Conservation (phyloP, 805 yeast species). For the Starmerella asiatica region DNA sequence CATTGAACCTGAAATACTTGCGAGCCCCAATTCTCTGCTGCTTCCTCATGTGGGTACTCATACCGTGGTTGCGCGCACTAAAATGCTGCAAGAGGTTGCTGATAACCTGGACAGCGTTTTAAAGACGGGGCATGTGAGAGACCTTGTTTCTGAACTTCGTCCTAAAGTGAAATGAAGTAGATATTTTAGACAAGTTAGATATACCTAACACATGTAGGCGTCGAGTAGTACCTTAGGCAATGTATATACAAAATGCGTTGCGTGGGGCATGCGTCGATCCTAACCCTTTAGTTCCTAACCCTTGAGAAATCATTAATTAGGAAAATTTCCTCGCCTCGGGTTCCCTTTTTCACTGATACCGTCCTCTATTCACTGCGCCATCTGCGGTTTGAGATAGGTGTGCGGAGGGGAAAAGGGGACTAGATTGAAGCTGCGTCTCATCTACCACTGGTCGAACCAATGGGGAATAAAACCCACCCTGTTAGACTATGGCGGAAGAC, state of each 20-base stretch:
- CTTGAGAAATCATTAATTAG: too few species aligned
- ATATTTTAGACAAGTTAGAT: too few species aligned
- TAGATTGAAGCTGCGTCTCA: slow-evolving; percentile 20
- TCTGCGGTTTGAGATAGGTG: slow-evolving; percentile 16
- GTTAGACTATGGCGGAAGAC: slow-evolving; percentile 16
- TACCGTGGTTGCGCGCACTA: slow-evolving; percentile 34
- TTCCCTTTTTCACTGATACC: slow-evolving; percentile 23
- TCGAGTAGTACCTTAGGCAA: too few species aligned
- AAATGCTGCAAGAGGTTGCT: slow-evolving; percentile 71
- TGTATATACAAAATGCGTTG: too few species aligned
- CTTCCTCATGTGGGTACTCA: slow-evolving; percentile 45
- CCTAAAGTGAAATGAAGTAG: too few species aligned
- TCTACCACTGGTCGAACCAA: slow-evolving; percentile 17
- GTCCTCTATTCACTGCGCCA: slow-evolving; percentile 29
- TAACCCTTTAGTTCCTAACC: too few species aligned
- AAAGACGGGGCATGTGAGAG: slow-evolving; percentile 51
- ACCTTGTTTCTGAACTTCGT: slow-evolving; percentile 65
- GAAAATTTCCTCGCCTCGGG: neutral
- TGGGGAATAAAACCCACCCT: slow-evolving; percentile 6
- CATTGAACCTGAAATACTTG: slow-evolving; percentile 35
- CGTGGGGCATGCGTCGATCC: too few species aligned
- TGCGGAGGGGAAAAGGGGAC: slow-evolving; percentile 29
- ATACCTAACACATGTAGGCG: too few species aligned
- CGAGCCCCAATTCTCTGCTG: slow-evolving; percentile 35
- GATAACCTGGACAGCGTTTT: slow-evolving; percentile 50